Conservation (phyloP, 2,329 filamentous ascomycete species). For the Neonectria faginata region DNA sequence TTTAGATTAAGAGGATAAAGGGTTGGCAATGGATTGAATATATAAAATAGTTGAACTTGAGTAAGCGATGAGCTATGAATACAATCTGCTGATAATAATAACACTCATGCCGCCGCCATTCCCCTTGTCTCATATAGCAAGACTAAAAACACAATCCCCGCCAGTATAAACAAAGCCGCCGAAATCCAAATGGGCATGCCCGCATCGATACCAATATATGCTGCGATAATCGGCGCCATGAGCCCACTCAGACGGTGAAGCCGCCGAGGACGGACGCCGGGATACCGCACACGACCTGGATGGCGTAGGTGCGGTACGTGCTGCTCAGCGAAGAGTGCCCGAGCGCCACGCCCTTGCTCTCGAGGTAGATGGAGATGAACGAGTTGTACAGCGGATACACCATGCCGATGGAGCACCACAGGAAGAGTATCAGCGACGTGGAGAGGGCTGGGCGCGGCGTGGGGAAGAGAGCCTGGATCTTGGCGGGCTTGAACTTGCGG, state of each 20-base stretch:
- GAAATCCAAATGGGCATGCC: slow-evolving; percentile 57
- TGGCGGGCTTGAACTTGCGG: slow-evolving; percentile 61
- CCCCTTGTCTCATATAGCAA: slow-evolving; percentile 59
- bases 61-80: too few species aligned
- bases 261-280: slow-evolving; percentile 38
- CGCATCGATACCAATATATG: slow-evolving; percentile 54
- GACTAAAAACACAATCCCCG: slow-evolving; percentile 55
- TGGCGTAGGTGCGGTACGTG: slow-evolving; percentile 39
- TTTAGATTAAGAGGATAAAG: too few species aligned
- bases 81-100: too few species aligned
- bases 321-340: slow-evolving; percentile 4
- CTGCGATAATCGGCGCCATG: slow-evolving; percentile 57
- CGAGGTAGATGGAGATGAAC: slow-evolving; percentile 52
- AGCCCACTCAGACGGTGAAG: slow-evolving; percentile 50
- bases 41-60: too few species aligned
- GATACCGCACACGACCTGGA: slow-evolving; percentile 40
- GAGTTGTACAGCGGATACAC: slow-evolving; percentile 68
- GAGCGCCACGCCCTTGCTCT: slow-evolving; percentile 39
- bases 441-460: slow-evolving; percentile 64
- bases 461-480: slow-evolving; percentile 66
- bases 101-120: slow-evolving; percentile 22
- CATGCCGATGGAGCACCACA: slow-evolving; percentile 71
- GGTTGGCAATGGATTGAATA: too few species aligned
- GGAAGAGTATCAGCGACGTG: slow-evolving; percentile 63
- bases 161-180: slow-evolving; percentile 57